Evolutionary conservation across 129 eudicot species (phyloP).

Genomic region (carrot (Daucus carota)): DNA sequence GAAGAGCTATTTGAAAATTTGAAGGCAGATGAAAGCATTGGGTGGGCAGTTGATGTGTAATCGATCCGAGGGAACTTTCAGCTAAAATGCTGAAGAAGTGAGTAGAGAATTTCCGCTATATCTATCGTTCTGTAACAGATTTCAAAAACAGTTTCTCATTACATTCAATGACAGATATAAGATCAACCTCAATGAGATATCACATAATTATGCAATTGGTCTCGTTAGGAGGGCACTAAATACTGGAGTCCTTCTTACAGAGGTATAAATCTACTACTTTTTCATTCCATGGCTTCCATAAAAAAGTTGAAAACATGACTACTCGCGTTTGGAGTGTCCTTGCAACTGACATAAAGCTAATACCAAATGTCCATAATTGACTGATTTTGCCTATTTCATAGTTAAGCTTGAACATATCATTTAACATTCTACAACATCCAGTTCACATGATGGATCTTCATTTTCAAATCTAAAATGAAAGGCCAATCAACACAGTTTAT

Average conservation of each 20-base stretch:
- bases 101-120: constrained; percentile 24
- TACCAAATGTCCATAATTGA: too few species aligned
- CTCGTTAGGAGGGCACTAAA: constrained; percentile 59
- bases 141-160: constrained; percentile 11
- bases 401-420: not conserved
- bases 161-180: constrained; percentile 45
- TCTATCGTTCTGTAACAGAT: not conserved
- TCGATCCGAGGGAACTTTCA: constrained; percentile 87
- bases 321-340: not conserved
- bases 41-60: constrained; percentile 99
- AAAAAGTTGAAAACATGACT: not conserved
- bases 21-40: constrained; percentile 67
- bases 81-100: constrained; percentile 93
- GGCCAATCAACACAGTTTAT: too few species aligned
- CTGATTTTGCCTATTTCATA: not conserved
- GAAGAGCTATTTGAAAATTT: constrained; percentile 78
- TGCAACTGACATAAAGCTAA: not conserved
- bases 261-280: constrained; percentile 35
- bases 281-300: not conserved
- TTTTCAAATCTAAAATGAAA: too few species aligned
- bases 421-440: not conserved
- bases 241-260: constrained; percentile 78
- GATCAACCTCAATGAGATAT: constrained; percentile 86
- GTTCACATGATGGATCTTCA: not conserved
- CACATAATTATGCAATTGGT: constrained; percentile 92